Evolutionary conservation across 2,329 filamentous ascomycete genomes (phyloP).

Genomic region (Cytospora paraplurivora): DNA sequence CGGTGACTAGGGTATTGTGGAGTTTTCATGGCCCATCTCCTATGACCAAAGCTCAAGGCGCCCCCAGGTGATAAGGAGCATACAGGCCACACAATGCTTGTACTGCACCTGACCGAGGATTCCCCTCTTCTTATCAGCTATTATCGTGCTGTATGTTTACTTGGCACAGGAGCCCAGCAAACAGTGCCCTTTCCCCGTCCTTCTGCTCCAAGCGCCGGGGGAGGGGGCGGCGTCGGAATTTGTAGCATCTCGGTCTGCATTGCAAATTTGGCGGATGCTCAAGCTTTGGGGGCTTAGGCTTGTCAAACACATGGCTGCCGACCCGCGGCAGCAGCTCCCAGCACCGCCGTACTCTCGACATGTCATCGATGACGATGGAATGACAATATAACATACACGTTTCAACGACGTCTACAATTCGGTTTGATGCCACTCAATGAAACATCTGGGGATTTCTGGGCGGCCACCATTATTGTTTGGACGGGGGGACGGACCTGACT

Average conservation of each 20-base stretch:
- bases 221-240: no score
- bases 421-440: no score
- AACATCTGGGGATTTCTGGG: no score
- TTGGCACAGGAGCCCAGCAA: neutral
- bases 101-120: neutral
- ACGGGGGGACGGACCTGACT: no score
- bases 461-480: no score
- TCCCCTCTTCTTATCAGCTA: neutral
- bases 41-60: neutral
- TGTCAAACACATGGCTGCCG: neutral
- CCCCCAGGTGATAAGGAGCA: neutral
- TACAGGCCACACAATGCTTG: neutral
- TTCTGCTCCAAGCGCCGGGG: no score
- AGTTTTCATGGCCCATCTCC: no score
- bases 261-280: no score
- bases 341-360: neutral
- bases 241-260: no score
- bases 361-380: neutral
- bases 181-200: no score
- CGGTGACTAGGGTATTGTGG: constrained; percentile 32
- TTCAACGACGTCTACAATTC: neutral
- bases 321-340: neutral
- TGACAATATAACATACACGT: neutral
- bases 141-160: neutral
- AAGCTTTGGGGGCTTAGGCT: no score